phyloP scores from a whole-genome alignment of 140 eudicot species.

The Anethum foeniculum region DNA sequence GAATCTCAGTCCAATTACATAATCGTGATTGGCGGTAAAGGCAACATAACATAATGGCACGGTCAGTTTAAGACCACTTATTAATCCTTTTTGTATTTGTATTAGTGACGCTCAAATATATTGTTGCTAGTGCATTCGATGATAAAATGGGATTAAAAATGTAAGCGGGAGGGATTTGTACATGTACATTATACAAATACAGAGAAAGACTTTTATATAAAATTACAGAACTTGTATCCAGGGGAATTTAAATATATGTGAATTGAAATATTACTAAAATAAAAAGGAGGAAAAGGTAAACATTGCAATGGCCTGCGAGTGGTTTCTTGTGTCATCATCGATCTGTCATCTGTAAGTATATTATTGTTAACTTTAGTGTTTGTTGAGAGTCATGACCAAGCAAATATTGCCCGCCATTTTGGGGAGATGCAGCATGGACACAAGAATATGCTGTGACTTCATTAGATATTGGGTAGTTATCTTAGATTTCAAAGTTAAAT shows the following conservation, averaged over 20 bases:
- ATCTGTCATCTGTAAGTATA: not conserved
- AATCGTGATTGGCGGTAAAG: constrained; percentile 5
- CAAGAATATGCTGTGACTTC: not conserved
- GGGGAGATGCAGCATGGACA: not conserved
- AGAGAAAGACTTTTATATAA: not conserved
- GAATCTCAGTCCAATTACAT: not conserved
- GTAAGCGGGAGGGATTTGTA: not conserved
- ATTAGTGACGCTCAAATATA: not conserved
- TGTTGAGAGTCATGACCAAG: constrained; percentile 5
- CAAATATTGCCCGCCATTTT: constrained; percentile 8
- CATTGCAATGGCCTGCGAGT: not conserved
- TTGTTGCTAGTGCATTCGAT: constrained; percentile 6
- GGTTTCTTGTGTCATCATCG: not conserved
- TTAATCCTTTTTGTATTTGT: not conserved
- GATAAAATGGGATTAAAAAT: not conserved
- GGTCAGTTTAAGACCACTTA: not conserved
- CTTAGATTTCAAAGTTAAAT: not conserved
- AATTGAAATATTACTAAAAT: not conserved
- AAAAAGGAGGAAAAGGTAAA: constrained; percentile 1
- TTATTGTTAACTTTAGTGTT: constrained; percentile 2
- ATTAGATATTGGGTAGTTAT: not conserved
- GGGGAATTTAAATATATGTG: not conserved
- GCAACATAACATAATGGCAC: not conserved
- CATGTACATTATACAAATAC: not conserved
- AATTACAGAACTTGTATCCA: not conserved